Evolutionary conservation across 306 rosid genomes (phyloP).

Genomic region (Adenanthera pavonina): DNA sequence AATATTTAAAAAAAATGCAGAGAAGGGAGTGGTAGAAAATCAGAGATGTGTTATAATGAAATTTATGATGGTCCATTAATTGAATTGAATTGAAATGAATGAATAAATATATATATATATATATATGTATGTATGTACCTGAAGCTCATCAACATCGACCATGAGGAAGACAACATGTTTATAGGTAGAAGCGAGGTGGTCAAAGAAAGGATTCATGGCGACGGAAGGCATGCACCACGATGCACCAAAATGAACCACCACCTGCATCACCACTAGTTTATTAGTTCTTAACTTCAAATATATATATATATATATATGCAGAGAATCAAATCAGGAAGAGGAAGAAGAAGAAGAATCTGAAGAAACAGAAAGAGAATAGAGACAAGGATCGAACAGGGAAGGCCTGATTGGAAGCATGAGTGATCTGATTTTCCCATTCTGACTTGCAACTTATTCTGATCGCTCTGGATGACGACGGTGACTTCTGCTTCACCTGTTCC

Average conservation of each 20-base stretch:
- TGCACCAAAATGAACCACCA: slow-evolving; percentile 59
- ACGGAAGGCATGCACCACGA: slow-evolving; percentile 59
- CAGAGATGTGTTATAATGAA: too few species aligned
- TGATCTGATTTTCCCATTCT: slow-evolving; percentile 49
- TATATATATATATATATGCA: too few species aligned
- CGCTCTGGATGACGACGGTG: slow-evolving; percentile 53
- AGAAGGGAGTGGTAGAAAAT: too few species aligned
- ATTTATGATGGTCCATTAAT: too few species aligned
- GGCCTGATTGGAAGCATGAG: slow-evolving; percentile 45
- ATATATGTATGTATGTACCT: too few species aligned
- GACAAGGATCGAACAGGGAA: slow-evolving; percentile 37
- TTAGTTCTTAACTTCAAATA: too few species aligned
- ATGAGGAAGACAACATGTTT: slow-evolving; percentile 41
- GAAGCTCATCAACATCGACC: slow-evolving; percentile 59
- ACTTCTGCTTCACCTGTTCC: slow-evolving; percentile 32
- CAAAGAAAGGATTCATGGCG: slow-evolving; percentile 49
- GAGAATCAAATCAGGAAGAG: too few species aligned
- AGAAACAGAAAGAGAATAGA: not conserved
- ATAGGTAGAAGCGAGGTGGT: slow-evolving; percentile 49
- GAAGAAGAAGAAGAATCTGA: not conserved
- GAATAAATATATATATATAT: too few species aligned
- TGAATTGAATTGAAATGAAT: too few species aligned
- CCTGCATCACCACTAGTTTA: slow-evolving; percentile 52
- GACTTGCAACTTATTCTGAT: slow-evolving; percentile 46
- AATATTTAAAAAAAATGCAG: too few species aligned